Conservation (phyloP, 495 filamentous ascomycete species). For the Penicillium daleae region DNA sequence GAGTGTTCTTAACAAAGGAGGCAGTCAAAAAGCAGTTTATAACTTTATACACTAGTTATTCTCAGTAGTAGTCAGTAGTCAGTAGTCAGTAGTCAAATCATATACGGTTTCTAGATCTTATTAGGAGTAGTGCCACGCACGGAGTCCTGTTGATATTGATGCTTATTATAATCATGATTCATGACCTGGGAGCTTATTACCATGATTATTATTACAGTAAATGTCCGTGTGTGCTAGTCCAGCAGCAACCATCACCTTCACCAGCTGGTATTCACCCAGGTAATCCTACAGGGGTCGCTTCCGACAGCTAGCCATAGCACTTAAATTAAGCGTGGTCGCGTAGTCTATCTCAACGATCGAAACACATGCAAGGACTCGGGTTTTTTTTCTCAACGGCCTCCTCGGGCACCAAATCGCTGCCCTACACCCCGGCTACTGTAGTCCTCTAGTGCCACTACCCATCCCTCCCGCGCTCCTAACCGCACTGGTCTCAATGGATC, state of each 20-base stretch:
- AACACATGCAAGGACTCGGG: slow-evolving; percentile 7
- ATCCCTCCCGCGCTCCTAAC: not conserved
- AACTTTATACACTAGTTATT: no score
- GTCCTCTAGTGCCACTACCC: no score
- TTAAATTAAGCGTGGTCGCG: slow-evolving; percentile 13
- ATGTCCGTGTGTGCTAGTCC: not conserved
- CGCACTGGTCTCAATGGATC: slow-evolving; percentile 12
- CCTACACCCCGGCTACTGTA: not conserved
- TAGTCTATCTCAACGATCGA: slow-evolving; percentile 5
- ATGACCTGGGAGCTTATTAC: not conserved
- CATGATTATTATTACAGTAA: not conserved
- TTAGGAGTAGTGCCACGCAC: not conserved
- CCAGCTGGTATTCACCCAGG: slow-evolving; percentile 4
- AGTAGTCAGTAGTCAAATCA: no score
- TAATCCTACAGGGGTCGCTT: slow-evolving; percentile 13
- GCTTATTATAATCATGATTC: not conserved
- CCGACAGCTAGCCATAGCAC: slow-evolving; percentile 8
- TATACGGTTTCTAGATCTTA: not conserved
- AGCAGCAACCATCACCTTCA: not conserved
- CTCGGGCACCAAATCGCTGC: not conserved
- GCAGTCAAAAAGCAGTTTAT: no score
- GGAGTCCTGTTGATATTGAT: slow-evolving; percentile 1
- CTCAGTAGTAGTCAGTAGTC: no score
- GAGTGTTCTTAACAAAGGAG: not conserved
- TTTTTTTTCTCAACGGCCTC: not conserved